Base-by-base conservation (phyloP, 139 green algal genomes). In the Closterium sp. region DNA sequence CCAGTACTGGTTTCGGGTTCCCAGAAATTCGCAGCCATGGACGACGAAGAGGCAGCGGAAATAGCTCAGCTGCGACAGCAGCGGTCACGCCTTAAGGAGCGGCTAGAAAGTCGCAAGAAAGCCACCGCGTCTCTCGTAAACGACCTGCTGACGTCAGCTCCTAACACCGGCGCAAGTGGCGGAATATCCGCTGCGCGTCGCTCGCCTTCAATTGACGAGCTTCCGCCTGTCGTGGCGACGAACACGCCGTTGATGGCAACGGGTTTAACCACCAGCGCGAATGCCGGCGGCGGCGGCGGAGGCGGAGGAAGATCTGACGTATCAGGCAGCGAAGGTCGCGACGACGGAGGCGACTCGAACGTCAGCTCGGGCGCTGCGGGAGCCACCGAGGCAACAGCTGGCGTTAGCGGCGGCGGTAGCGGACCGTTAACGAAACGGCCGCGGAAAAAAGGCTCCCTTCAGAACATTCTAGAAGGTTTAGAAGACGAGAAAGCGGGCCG, bases 31-130 rank as follows among this genome's bases (percentile, higher is more conserved):
- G 38, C 62, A 79, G 62, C 62, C 62, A 79, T 79, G 62, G 62
- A 79, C 5, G 62, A 79, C 62, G 89, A 88, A 6, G 89, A 91
- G 27, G 29, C 30, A 50, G 89, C 79, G 29, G 89, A 91, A 31
- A 91, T 91, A 89, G 73, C 89, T 17, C 32, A 85, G 31, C 32
- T 91, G 24, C 31, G 32, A 10, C 62, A 91, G 89, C 62, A 91
- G 89, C 89, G 89, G 32, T 87, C 32, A 24, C 31, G 89, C 31
- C 38, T 91, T 19, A 38, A 45, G 28, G 62, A 91, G 89, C 89
- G 89, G 1, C 38, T 91, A 9, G 27, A 91, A 38, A 85, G 31
- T 38, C 89, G 89, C 9, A 87, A 31, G n/a, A 87, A 32, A 87
- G 28, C 85, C 85, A 30, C 62, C 62, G 62, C 62, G 62, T 79